Evolutionary conservation across 2,329 filamentous ascomycete genomes (phyloP).

Genomic region (Emmonsiellopsis sp.): DNA sequence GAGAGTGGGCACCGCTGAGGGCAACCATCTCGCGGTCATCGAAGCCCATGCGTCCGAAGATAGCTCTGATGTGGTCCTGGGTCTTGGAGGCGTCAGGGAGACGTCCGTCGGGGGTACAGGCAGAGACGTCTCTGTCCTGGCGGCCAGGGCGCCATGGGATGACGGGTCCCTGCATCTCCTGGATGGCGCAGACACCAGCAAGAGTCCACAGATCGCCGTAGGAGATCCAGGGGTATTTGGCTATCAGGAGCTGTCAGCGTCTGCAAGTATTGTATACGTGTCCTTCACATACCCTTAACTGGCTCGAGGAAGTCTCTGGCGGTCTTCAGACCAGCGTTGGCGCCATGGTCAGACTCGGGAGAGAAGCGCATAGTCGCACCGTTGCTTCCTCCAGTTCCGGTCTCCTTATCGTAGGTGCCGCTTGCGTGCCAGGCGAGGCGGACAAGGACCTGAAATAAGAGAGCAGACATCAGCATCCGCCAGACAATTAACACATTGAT

Average conservation of each 20-base stretch:
- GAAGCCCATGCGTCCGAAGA: conserved; percentile 97
- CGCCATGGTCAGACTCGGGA: conserved; percentile 80
- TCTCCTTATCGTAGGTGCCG: conserved; percentile 84
- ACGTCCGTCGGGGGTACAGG: conserved; percentile 90
- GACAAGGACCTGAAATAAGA: conserved; percentile 51
- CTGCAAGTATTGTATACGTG: not conserved
- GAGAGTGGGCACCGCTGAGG: conserved; percentile 71
- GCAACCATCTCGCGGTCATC: conserved; percentile 95
- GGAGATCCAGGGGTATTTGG: conserved; percentile 85
- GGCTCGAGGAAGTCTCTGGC: conserved; percentile 91
- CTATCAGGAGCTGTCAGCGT: conserved; percentile 26
- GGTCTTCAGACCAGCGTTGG: conserved; percentile 79
- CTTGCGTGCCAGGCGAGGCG: conserved; percentile 90
- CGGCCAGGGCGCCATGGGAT: conserved; percentile 88
- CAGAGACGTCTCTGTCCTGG: conserved; percentile 64
- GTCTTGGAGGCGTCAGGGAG: conserved; percentile 73
- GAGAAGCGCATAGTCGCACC: conserved; percentile 94
- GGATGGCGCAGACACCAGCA: conserved; percentile 71
- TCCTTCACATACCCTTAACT: conserved; percentile 57
- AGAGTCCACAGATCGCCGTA: conserved; percentile 98
- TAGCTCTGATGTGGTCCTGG: conserved; percentile 71
- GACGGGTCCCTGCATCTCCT: conserved; percentile 86
- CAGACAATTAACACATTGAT: conserved; percentile 1
- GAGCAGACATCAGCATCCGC: not conserved
- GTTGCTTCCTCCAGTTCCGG: conserved; percentile 84